Conservation (phyloP, 2,329 filamentous ascomycete genomes). For the Trichoderma citrinoviride region DNA sequence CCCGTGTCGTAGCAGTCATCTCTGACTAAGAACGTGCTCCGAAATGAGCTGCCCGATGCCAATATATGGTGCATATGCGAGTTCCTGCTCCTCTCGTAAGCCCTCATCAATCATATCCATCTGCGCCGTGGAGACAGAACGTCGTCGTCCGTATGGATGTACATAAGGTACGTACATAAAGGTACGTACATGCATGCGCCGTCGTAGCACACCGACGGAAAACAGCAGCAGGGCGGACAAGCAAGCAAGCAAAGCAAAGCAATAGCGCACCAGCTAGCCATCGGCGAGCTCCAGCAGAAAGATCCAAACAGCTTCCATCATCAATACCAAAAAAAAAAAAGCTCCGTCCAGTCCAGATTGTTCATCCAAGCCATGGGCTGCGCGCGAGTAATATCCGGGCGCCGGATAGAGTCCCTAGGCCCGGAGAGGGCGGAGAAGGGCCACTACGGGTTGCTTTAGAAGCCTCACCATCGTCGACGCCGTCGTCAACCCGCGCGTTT, state of each 20-base stretch:
- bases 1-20: neutral
- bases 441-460: conserved; percentile 3
- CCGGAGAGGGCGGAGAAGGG: neutral
- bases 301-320: no score
- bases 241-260: conserved; percentile 11
- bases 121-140: neutral
- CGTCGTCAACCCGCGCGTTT: neutral
- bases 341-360: neutral
- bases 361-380: neutral
- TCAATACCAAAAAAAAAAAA: no score
- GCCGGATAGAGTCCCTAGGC: conserved; percentile 11
- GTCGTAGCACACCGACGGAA: conserved; percentile 14
- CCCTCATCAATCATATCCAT: neutral
- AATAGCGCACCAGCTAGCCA: conserved; percentile 1
- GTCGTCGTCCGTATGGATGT: no score
- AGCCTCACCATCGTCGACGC: conserved; percentile 4
- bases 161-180: neutral
- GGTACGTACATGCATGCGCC: neutral
- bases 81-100: no score
- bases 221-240: neutral
- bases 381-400: conserved; percentile 13
- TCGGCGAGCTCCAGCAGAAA: neutral
- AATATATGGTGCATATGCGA: neutral
- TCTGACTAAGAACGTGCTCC: conserved; percentile 14
- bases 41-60: conserved; percentile 2